Base-by-base conservation (phyloP, 2,329 filamentous ascomycete genomes). In the Ascochyta fabae region DNA sequence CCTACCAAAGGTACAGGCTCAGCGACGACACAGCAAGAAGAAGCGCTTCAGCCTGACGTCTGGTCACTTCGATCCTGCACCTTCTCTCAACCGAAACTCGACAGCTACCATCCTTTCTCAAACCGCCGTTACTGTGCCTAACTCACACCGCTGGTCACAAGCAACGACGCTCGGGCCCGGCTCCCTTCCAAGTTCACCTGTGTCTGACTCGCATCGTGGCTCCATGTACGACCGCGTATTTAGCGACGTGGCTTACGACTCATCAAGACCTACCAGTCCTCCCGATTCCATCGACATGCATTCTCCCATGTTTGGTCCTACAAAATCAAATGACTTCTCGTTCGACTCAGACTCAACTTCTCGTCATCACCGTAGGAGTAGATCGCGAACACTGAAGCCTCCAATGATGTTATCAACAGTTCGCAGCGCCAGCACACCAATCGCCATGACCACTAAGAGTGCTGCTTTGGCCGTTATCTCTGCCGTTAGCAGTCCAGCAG, bases 111-210 rank as follows among this genome's bases (percentile, higher is more conserved):
- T 88, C 15, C 84, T 92, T 46, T 86, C 87, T 7, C 87, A 85
- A 52, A 86, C 83, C 0, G 80, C 84, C 5, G 83, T 81, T 70
- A 89, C 79, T 69, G 85, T 80, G 64, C 84, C 79, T 81, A 74
- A 81, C 75, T 48, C 64, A 16, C 69, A 76, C 43, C 83, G 87
- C 48, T 93, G 88, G 85, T 88, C 88, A 43, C 84, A 84, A 26
- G 86, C 86, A 0, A 87, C 90, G 9, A 86, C 79, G 6, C 75
- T 89, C 54, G 82, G 85, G 2, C 76, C 85, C 1, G 91, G 89
- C 1, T 96, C 93, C 0, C 83, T 89, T 1, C 88, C 92, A 1
- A 92, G 88, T 65, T 97, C 94, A 4, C 93, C 95, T 0, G 84
- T 83, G 40, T 95, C 92, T 1, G 86, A 86, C 27, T 86, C 87